phyloP scores from a whole-genome alignment of 129 eudicot genomes.

The Cynara cardunculus region DNA sequence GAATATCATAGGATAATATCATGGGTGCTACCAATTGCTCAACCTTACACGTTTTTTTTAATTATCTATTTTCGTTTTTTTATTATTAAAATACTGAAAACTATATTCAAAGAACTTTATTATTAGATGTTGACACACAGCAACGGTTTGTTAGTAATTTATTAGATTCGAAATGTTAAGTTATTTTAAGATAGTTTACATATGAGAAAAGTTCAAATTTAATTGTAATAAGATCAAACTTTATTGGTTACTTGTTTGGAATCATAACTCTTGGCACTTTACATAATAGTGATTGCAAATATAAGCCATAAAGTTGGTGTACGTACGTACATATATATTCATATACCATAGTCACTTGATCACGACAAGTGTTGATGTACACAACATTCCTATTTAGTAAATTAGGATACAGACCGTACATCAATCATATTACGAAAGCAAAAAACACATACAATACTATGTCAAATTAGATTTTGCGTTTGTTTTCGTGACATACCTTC shows the following conservation, averaged over 20 bases:
- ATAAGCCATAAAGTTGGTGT: too few relatives aligned
- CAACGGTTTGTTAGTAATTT: neutral
- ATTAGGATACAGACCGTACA: neutral
- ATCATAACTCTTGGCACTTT: too few relatives aligned
- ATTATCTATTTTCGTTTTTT: neutral
- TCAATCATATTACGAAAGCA: neutral
- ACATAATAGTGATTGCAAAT: too few relatives aligned
- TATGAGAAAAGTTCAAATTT: neutral
- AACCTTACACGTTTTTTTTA: neutral
- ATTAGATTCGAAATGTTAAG: neutral
- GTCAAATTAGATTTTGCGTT: neutral
- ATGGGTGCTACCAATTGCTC: neutral
- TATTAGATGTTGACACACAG: neutral
- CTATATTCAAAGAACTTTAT: neutral
- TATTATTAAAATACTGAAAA: too few relatives aligned
- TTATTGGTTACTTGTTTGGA: neutral
- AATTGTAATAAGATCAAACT: too few relatives aligned
- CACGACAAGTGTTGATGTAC: neutral
- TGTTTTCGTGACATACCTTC: neutral
- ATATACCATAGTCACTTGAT: neutral
- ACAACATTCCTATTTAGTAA: neutral
- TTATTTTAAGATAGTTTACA: too few relatives aligned
- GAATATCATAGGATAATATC: neutral
- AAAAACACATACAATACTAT: neutral
- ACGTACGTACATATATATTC: too few relatives aligned